Base-by-base conservation (phyloP, 495 filamentous ascomycete species). In the Penicillium nucicola region DNA sequence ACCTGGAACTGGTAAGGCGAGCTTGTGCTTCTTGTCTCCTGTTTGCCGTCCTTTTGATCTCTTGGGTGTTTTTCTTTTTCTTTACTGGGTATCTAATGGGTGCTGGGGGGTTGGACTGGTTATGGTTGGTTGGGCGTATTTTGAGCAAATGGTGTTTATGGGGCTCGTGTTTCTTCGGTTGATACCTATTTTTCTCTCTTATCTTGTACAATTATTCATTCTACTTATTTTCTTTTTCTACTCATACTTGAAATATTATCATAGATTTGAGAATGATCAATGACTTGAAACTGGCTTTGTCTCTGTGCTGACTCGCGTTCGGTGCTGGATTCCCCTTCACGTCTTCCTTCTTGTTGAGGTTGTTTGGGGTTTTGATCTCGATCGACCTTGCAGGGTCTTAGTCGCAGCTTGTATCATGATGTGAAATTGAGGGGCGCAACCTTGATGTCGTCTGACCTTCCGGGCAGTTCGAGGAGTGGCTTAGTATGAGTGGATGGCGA, bases 1-100 rank as follows among this genome's bases (percentile, higher is more conserved):
- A 97, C 92, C 20, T 98, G 93, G 93, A 96, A 91, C 57, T 98
- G 93, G 93, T 98, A 45, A 66, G 32, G 31, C 11, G 30, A 19
- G n/a, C 17, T 10, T 13, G 28, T 25, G 75, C 60, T 47, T 33
- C 20, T 45, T 11, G 25, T 48, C 28, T 31, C 10, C n/a, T n/a
- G 8, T 32, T 40, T 42, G 11, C 12, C 25, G 13, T 47, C 10
- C 7, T 8, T 28, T 42, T 17, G 19, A 41, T 46, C n/a, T 39
- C 10, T 2, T 33, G 42, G 19, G 36, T 7, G 10, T 30, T 22
- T n/a, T 23, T 31, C 14, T 22, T 20, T 14, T 50, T n/a, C n/a
- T 32, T 47, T 14, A 12, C 33, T 32, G 32, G n/a, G 28, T 54
- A 17, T 49, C 11, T 50, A 49, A 35, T 36, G 34, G 42, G 39